Evolutionary conservation across 192 early-diverging fungal genomes (phyloP).

Genomic region (Linnemannia schmuckeri): DNA sequence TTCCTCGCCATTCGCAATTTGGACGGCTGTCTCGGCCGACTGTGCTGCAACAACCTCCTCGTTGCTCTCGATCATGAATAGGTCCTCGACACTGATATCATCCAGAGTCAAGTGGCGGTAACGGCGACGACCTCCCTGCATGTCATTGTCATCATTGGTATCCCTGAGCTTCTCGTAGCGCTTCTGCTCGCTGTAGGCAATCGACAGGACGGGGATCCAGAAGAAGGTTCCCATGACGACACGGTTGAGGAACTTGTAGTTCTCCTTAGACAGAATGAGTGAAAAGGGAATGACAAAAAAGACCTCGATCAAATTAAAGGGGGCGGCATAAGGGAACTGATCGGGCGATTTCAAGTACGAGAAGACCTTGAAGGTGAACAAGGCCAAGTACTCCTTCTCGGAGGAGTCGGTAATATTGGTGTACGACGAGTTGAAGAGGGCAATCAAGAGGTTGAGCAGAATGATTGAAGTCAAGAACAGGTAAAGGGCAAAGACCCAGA

Average conservation of each 20-base stretch:
- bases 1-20: slow-evolving; percentile 31
- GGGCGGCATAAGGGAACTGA: slow-evolving; percentile 56
- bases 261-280: slow-evolving; percentile 19
- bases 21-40: background rate
- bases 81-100: slow-evolving; percentile 32
- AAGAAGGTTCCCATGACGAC: slow-evolving; percentile 36
- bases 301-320: slow-evolving; percentile 57
- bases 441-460: slow-evolving; percentile 57
- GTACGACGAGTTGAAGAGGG: slow-evolving; percentile 61
- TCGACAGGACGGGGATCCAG: slow-evolving; percentile 27
- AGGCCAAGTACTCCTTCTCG: slow-evolving; percentile 53
- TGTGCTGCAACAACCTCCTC: background rate
- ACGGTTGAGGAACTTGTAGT: slow-evolving; percentile 27
- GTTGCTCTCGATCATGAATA: slow-evolving; percentile 29
- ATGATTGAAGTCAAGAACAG: slow-evolving; percentile 56
- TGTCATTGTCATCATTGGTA: slow-evolving; percentile 29
- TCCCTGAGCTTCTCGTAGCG: slow-evolving; percentile 35
- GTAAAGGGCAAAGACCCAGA: slow-evolving; percentile 49
- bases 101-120: slow-evolving; percentile 43
- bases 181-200: slow-evolving; percentile 30
- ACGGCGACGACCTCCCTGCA: slow-evolving; percentile 31
- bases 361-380: slow-evolving; percentile 59
- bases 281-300: slow-evolving; percentile 54
- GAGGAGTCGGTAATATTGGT: slow-evolving; percentile 56
- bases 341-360: slow-evolving; percentile 55